A percentile compares a stretch with the other conserved stretches of the same genome.
Evolutionary conservation across 2,329 filamentous ascomycete species (phyloP).

Genomic region (Periconia sp.): DNA sequence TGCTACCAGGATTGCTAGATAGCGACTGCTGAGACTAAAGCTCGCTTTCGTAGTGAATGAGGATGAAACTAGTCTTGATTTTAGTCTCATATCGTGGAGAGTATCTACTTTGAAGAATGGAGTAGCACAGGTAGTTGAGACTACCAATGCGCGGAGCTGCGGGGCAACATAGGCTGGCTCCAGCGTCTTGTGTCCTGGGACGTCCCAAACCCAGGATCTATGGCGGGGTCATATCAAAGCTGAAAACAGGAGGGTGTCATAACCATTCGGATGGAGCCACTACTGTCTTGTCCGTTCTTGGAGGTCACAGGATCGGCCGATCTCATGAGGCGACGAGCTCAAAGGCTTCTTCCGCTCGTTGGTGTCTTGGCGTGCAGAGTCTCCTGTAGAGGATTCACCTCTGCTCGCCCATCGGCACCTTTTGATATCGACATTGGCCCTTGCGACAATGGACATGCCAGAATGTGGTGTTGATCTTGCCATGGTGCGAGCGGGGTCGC

Average conservation of each 20-base stretch:
- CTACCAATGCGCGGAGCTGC: constrained; percentile 1
- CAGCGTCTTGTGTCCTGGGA: constrained; percentile 17
- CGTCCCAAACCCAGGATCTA: constrained; percentile 10
- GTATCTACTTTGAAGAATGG: no score
- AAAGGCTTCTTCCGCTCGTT: constrained; percentile 14
- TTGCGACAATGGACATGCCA: constrained; percentile 14
- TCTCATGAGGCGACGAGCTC: constrained; percentile 14
- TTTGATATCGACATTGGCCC: constrained; percentile 13
- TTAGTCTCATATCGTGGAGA: no score
- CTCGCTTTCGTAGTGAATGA: no score
- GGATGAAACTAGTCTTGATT: no score
- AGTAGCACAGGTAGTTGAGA: no score
- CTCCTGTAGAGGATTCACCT: not conserved
- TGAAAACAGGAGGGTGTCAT: constrained; percentile 16
- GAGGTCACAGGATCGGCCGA: constrained; percentile 21
- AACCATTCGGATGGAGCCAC: constrained; percentile 21
- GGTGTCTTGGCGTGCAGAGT: constrained; percentile 12
- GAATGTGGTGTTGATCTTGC: constrained; percentile 9
- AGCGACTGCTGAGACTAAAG: no score
- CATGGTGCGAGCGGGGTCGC: constrained; percentile 25
- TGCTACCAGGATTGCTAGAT: no score
- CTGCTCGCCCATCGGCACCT: no score
- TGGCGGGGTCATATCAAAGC: constrained; percentile 4
- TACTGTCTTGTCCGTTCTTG: constrained; percentile 18
- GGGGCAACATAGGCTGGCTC: constrained; percentile 22